phyloP scores from a whole-genome alignment of 2,329 filamentous ascomycete genomes.

The Fonsecaea nubica region DNA sequence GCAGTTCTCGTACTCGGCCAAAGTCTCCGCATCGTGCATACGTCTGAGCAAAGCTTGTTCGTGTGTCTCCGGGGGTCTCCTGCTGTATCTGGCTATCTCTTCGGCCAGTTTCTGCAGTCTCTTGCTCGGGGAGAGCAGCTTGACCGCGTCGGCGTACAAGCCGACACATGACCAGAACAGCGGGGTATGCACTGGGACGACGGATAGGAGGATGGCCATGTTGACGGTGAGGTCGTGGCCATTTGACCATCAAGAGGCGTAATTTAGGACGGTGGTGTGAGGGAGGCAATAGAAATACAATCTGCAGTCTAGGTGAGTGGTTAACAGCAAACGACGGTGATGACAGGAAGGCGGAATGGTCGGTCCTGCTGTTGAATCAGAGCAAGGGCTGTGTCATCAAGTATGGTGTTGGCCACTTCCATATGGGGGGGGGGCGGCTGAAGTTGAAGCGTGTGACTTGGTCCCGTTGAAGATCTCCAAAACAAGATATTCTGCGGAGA shows the following conservation, averaged over 20 bases:
- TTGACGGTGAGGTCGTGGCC: slow-evolving; percentile 61
- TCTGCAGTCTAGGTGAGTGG: slow-evolving; percentile 9
- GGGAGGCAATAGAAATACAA: background rate
- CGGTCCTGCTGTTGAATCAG: slow-evolving; percentile 9
- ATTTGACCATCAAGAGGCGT: slow-evolving; percentile 64
- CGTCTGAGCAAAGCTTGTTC: slow-evolving; percentile 22
- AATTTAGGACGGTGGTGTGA: slow-evolving; percentile 45
- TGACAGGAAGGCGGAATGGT: slow-evolving; percentile 16
- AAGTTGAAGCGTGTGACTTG: slow-evolving; percentile 12
- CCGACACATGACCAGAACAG: slow-evolving; percentile 36
- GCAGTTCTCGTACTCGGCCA: slow-evolving; percentile 75
- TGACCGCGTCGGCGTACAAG: slow-evolving; percentile 33
- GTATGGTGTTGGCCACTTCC: slow-evolving; percentile 10
- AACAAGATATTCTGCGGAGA: background rate
- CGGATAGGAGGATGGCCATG: slow-evolving; percentile 69
- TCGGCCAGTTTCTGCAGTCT: slow-evolving; percentile 29
- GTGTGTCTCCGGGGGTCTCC: slow-evolving; percentile 28
- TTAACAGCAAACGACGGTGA: slow-evolving; percentile 1
- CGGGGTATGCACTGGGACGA: slow-evolving; percentile 47
- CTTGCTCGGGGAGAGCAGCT: slow-evolving; percentile 34
- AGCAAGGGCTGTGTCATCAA: slow-evolving; percentile 18
- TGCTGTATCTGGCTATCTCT: slow-evolving; percentile 35
- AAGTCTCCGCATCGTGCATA: slow-evolving; percentile 65
- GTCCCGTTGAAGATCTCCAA: background rate
- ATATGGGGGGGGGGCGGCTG: background rate